phyloP scores from a whole-genome alignment of 2,329 filamentous ascomycete genomes.

The Microdochium bolleyi region DNA sequence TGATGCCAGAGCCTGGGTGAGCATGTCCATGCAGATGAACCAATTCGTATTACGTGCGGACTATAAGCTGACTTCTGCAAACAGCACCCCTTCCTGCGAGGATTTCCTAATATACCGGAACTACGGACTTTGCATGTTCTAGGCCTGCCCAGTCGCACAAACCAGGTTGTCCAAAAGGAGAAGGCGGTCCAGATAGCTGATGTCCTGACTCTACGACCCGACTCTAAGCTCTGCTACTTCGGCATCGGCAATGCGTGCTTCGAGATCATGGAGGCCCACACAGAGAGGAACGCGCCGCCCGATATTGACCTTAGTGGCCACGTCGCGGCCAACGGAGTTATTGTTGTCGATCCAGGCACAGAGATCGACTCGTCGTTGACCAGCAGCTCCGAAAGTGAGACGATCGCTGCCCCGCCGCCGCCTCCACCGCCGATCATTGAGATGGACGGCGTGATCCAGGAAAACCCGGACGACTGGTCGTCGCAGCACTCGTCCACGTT shows the following conservation, averaged over 20 bases:
- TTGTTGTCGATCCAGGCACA: not conserved
- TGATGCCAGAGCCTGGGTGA: constrained; percentile 72
- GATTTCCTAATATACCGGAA: constrained; percentile 61
- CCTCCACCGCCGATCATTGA: not conserved
- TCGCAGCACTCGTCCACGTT: constrained; percentile 31
- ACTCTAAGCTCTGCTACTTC: constrained; percentile 71
- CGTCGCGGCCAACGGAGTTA: constrained; percentile 1
- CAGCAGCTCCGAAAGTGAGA: constrained; percentile 7
- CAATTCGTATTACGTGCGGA: constrained; percentile 2
- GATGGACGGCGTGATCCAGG: constrained; percentile 26
- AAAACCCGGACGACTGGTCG: not conserved
- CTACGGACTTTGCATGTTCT: constrained; percentile 61
- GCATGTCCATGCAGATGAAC: constrained; percentile 16
- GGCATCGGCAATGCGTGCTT: constrained; percentile 73
- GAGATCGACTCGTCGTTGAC: constrained; percentile 22
- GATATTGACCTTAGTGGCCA: constrained; percentile 28
- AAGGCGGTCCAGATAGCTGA: constrained; percentile 70
- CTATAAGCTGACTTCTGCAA: constrained; percentile 9
- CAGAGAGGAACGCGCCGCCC: constrained; percentile 3
- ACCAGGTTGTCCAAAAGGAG: constrained; percentile 49
- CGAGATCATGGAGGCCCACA: constrained; percentile 58
- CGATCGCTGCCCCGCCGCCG: constrained; percentile 7
- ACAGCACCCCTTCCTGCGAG: constrained; percentile 71
- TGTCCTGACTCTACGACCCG: constrained; percentile 67
- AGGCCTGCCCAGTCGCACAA: not conserved